These are phyloP conservation scores for Talaromyces stipitatus DNA, from an alignment of 495 filamentous ascomycete species.

Conservation along the genomic window DNA sequence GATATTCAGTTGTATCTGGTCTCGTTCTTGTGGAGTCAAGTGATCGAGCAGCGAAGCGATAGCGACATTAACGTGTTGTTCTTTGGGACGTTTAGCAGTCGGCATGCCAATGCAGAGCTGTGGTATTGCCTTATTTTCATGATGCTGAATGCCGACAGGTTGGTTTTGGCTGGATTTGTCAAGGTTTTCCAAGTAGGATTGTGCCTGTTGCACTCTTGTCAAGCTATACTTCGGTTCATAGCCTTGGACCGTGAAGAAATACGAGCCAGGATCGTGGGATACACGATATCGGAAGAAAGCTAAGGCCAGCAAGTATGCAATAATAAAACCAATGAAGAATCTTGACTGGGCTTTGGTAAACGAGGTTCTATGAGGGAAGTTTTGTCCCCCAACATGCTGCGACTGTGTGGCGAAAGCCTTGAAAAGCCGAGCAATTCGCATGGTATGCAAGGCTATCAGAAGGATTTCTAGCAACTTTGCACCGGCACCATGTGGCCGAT, in stretches of 20 bases:
- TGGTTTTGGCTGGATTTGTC: neutral
- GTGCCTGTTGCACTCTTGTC: constrained; percentile 14
- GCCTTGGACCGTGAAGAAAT: constrained; percentile 7
- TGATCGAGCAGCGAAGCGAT: constrained; percentile 45
- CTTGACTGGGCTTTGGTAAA: neutral
- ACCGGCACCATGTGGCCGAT: neutral
- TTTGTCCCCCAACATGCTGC: neutral
- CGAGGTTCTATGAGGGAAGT: neutral
- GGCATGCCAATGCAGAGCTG: constrained; percentile 29
- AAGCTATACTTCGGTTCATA: constrained; percentile 19
- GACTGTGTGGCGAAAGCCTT: neutral
- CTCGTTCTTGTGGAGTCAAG: constrained; percentile 37
- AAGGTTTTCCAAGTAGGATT: constrained; percentile 7
- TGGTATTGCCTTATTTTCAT: neutral
- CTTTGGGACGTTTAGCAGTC: constrained; percentile 23
- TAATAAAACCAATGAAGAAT: neutral
- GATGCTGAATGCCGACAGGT: neutral
- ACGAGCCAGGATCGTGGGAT: neutral
- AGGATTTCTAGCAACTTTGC: neutral
- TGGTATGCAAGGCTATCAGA: neutral
- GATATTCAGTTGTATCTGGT: constrained; percentile 37
- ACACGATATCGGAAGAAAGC: neutral
- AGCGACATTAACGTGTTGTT: constrained; percentile 39
- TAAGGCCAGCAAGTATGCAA: neutral
- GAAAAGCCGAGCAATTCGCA: neutral